phyloP scores from a whole-genome alignment of 257 asterid genomes.

The Ballota nigra region DNA sequence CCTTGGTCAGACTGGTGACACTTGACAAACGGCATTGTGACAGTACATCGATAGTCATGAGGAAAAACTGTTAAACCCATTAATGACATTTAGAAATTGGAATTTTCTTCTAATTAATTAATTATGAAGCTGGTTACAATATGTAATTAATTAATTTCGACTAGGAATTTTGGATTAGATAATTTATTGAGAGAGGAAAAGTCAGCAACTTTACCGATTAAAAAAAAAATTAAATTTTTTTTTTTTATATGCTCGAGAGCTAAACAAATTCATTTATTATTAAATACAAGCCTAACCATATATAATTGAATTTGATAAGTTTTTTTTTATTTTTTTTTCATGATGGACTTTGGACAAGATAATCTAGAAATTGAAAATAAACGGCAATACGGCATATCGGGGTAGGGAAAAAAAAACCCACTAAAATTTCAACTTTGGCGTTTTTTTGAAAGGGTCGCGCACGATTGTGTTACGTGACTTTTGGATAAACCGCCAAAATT shows the following conservation, averaged over 20 bases:
- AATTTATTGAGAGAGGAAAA: no score
- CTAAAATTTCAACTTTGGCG: not conserved
- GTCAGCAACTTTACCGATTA: no score
- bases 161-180: not conserved
- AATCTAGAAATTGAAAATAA: no score
- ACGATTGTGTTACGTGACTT: no score
- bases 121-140: no score
- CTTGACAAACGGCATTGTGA: not conserved
- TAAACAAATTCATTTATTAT: not conserved
- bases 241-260: no score
- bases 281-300: not conserved
- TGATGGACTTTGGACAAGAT: not conserved
- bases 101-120: no score
- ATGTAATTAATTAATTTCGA: not conserved
- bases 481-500: no score
- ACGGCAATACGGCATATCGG: not conserved
- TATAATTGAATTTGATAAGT: not conserved
- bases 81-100: not conserved
- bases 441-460: not conserved
- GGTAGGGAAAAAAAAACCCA: no score
- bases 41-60: not conserved
- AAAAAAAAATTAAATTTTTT: no score
- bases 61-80: not conserved
- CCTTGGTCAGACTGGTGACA: not conserved
- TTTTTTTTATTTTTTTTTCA: no score